Evolutionary conservation across 169 alveolate genomes (phyloP).

Genomic region (Eimeria falciformis): DNA sequence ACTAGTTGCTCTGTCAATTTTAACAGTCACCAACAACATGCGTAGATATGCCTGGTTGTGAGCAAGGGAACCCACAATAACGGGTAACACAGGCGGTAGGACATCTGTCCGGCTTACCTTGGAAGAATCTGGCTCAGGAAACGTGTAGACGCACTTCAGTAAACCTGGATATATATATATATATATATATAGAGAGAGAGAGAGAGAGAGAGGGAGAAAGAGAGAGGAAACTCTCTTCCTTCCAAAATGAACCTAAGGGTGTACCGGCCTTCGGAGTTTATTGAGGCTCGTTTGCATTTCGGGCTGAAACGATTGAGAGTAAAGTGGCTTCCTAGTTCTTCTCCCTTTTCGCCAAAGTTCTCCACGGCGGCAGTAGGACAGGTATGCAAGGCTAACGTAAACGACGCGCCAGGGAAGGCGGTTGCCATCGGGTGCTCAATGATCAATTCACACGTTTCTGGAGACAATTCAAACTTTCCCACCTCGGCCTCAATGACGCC

Average conservation of each 20-base stretch:
- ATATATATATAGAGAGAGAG: too few species aligned
- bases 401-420: conserved; percentile 61
- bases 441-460: conserved; percentile 55
- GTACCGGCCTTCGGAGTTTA: conserved; percentile 40
- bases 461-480: conserved; percentile 30
- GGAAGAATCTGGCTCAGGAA: conserved; percentile 35
- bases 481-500: conserved; percentile 34
- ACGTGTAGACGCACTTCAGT: neutral
- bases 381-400: conserved; percentile 19
- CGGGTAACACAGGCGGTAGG: too few species aligned
- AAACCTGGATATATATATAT: neutral
- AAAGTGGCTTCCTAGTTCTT: neutral
- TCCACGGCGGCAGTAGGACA: conserved; percentile 30
- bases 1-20: too few species aligned
- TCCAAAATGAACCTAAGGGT: conserved; percentile 18
- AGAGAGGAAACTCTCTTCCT: conserved; percentile 18
- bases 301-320: neutral
- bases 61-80: too few species aligned
- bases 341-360: conserved; percentile 38
- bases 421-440: conserved; percentile 59
- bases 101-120: neutral
- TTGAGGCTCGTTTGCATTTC: conserved; percentile 19
- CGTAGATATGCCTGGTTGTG: too few species aligned
- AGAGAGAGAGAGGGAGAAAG: too few species aligned
- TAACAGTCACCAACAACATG: too few species aligned